These are phyloP conservation scores for Fusarium hainanense DNA, from an alignment of 2,329 filamentous ascomycete genomes.

Conservation along the genomic window DNA sequence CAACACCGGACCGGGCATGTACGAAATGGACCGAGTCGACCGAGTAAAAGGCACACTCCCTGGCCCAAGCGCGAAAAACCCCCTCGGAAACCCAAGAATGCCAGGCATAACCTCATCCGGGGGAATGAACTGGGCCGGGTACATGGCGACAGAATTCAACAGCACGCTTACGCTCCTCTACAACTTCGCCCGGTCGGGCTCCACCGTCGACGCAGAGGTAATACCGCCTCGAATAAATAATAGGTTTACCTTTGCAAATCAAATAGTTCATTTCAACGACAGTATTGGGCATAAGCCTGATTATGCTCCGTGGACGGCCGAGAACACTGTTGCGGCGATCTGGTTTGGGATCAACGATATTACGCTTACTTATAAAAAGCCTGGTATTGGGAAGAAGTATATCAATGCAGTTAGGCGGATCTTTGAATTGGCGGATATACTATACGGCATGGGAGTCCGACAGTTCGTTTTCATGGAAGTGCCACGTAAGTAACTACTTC, in stretches of 20 bases:
- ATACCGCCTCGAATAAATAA: neutral
- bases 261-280: constrained; percentile 2
- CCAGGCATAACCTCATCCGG: constrained; percentile 10
- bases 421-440: neutral
- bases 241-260: neutral
- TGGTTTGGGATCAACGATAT: constrained; percentile 12
- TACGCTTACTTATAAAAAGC: neutral
- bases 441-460: neutral
- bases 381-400: neutral
- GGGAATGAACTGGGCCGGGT: neutral
- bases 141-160: constrained; percentile 4
- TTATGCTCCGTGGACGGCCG: neutral
- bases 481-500: neutral
- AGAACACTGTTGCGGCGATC: neutral
- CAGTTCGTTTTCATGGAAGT: constrained; percentile 1
- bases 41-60: neutral
- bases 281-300: neutral
- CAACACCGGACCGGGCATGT: neutral
- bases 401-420: neutral
- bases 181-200: neutral
- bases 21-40: neutral
- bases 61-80: neutral
- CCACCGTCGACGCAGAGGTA: neutral
- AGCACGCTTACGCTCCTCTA: constrained; percentile 8
- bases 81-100: neutral